Percentiles rank a stretch among this genome's conserved stretches.
phyloP scores from a whole-genome alignment of 2,329 filamentous ascomycete species.

The Trichoderma breve region DNA sequence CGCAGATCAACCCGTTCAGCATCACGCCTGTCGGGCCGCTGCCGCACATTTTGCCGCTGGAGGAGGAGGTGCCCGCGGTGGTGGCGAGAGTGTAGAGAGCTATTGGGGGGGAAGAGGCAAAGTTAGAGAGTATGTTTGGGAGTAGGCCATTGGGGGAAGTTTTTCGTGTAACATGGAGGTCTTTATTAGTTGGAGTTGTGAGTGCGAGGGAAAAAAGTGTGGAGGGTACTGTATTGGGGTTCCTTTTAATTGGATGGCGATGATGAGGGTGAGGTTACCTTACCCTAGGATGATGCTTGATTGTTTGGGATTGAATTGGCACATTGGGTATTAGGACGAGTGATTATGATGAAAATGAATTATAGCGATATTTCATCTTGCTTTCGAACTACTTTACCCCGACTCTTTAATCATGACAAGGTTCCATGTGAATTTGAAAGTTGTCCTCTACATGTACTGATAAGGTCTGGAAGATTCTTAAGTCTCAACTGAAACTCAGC shows the following conservation, averaged over 20 bases:
- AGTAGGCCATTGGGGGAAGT: background rate
- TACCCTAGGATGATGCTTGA: conserved; percentile 1
- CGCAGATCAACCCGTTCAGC: conserved; percentile 63
- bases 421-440: background rate
- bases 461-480: background rate
- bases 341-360: background rate
- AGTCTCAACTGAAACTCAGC: background rate
- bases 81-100: conserved; percentile 22
- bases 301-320: background rate
- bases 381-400: background rate
- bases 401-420: too few species aligned
- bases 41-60: conserved; percentile 74
- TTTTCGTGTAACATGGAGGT: background rate
- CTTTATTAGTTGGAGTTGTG: background rate
- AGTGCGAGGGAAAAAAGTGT: background rate
- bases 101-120: background rate
- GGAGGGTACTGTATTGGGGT: background rate
- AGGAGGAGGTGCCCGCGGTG: conserved; percentile 71
- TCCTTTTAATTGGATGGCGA: background rate
- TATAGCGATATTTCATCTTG: background rate
- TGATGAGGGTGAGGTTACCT: background rate
- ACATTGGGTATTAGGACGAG: background rate
- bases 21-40: conserved; percentile 86
- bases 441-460: background rate
- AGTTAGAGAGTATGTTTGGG: background rate